Evolutionary conservation across 2,329 filamentous ascomycete genomes (phyloP).

Genomic region (Aspergillus puulaauensis): DNA sequence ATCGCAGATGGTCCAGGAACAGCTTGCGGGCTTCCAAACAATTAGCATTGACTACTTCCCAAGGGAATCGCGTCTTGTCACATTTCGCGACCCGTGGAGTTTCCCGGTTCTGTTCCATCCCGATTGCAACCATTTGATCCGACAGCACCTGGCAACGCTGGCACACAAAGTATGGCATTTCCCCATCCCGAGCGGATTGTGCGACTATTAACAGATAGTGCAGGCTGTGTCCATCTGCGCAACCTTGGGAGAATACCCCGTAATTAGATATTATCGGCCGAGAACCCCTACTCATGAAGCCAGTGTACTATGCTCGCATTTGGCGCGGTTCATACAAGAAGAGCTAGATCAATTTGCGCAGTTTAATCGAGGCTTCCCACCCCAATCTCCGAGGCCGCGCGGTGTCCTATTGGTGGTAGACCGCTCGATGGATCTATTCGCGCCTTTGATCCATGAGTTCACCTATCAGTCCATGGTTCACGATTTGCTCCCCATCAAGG

Average conservation of each 20-base stretch:
- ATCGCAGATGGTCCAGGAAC: slow-evolving; percentile 66
- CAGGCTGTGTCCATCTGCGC: slow-evolving; percentile 86
- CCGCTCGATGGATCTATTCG: slow-evolving; percentile 85
- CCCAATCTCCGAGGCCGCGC: slow-evolving; percentile 68
- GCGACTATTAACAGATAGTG: slow-evolving; percentile 11
- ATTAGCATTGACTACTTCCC: slow-evolving; percentile 88
- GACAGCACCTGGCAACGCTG: slow-evolving; percentile 76
- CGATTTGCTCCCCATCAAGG: slow-evolving; percentile 83
- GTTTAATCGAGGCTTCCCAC: slow-evolving; percentile 80
- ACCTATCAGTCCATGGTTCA: slow-evolving; percentile 99
- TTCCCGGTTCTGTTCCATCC: slow-evolving; percentile 93
- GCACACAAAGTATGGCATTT: slow-evolving; percentile 72
- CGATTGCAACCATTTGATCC: slow-evolving; percentile 79
- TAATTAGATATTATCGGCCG: slow-evolving; percentile 87
- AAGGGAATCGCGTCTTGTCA: slow-evolving; percentile 85
- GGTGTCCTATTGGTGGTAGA: slow-evolving; percentile 85
- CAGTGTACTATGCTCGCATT: slow-evolving; percentile 78
- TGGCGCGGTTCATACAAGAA: slow-evolving; percentile 87
- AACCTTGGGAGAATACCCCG: slow-evolving; percentile 88
- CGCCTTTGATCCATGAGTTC: slow-evolving; percentile 90
- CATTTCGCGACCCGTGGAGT: slow-evolving; percentile 92
- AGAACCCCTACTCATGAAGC: slow-evolving; percentile 77
- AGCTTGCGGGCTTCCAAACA: slow-evolving; percentile 77
- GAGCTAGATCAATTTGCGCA: slow-evolving; percentile 88
- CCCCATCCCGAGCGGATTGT: slow-evolving; percentile 15